Evolutionary conservation across 495 filamentous ascomycete genomes (phyloP), one percentile per base, ranked within the genome.

Genomic region (Talaromyces wortmannii): DNA sequence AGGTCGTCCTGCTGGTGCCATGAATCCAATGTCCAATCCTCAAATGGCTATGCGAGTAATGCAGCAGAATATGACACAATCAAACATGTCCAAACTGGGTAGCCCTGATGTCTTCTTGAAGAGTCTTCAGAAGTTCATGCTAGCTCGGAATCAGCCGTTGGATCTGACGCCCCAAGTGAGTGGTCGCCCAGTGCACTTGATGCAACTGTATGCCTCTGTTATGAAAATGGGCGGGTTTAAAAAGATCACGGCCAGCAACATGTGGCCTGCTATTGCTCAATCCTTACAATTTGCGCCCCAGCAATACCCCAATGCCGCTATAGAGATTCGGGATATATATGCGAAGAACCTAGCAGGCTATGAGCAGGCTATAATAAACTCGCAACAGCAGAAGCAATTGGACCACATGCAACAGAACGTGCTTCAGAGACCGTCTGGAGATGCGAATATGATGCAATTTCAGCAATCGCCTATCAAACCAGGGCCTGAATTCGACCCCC

Each of bases 201-300:
- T 87, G 49, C 82, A 85, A 47, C 78, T 98, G 7, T 97, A 90
- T 71, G 80, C 81, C 43, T 73, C 78, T 1, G 88, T 96, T 6
- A 79, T 85, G 65, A 87, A 85, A 58, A 78, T 87, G 63, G 87
- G 87, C 15, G 94, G 94, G 2, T 95, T 86, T 40, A 86, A 83
- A 65, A 86, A 81, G 57, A 78, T 95, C 6, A 83, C 81, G 0
- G 73, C 73, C 18, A 76, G 75, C 16, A 86, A 88, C 55, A 71
- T 76, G 57, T 97, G 92, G 92, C 76, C 78, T 7, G 78, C 80
- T 18, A 74, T 95, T 49, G 84, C 90, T 1, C 79, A 81, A 40
- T 70, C 76, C 29, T 70, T 97, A 52, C 81, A 85, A 12, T 86
- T 91, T 52, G 74, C 79, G 13, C 80, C 72, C 18, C 74, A 82